These are phyloP conservation scores for Hypholoma fasciculare DNA, from an alignment of 768 basidiomycete genomes.

Conservation along the genomic window DNA sequence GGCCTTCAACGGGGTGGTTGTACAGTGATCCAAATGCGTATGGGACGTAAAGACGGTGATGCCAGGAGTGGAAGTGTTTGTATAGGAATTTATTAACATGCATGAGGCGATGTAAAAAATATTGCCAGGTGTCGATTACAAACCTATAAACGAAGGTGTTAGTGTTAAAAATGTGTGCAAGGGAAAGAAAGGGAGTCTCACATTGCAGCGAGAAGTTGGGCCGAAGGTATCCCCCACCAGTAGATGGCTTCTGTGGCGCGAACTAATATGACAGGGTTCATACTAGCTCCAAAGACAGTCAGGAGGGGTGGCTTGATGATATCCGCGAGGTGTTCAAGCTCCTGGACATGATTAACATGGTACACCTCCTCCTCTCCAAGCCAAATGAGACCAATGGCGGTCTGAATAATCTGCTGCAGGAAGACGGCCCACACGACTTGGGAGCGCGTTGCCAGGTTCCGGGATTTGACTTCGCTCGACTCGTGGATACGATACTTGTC, in stretches of 20 bases:
- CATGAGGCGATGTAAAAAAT: slow-evolving; percentile 91
- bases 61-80: slow-evolving; percentile 88
- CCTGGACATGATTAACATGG: slow-evolving; percentile 36
- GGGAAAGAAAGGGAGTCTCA: slow-evolving; percentile 44
- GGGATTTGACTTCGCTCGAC: slow-evolving; percentile 69
- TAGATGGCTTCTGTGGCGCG: slow-evolving; percentile 64
- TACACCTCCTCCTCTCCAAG: slow-evolving; percentile 45
- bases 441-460: slow-evolving; percentile 71
- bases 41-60: slow-evolving; percentile 95
- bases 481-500: slow-evolving; percentile 89
- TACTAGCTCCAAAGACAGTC: slow-evolving; percentile 39
- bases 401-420: slow-evolving; percentile 86
- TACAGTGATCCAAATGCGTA: slow-evolving; percentile 97
- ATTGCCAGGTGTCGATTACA: slow-evolving; percentile 97
- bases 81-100: slow-evolving; percentile 91
- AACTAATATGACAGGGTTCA: slow-evolving; percentile 38
- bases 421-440: slow-evolving; percentile 82
- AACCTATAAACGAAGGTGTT: slow-evolving; percentile 54
- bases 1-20: slow-evolving; percentile 96
- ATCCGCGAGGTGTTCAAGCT: slow-evolving; percentile 47
- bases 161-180: not conserved
- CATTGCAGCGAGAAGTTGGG: slow-evolving; percentile 81
- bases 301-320: slow-evolving; percentile 17
- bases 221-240: slow-evolving; percentile 88
- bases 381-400: slow-evolving; percentile 69